These are phyloP conservation scores for Clonostachys solani DNA, from an alignment of 2,329 filamentous ascomycete species.

Conservation along the genomic window DNA sequence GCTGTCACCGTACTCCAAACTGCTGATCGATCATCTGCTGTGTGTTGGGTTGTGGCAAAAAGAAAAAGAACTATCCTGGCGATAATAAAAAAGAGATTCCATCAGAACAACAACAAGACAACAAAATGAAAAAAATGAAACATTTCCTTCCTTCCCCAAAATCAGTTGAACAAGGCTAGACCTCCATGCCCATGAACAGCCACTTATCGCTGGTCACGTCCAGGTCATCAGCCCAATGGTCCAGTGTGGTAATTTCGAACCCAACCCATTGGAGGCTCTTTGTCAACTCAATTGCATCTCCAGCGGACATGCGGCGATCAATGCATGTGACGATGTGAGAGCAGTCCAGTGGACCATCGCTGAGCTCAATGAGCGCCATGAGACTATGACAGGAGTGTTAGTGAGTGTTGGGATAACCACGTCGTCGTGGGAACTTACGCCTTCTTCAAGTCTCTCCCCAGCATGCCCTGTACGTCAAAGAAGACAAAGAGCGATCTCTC, in stretches of 20 bases:
- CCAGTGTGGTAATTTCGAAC: slow-evolving; percentile 77
- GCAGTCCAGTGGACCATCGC: slow-evolving; percentile 72
- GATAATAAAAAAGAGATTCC: too few species aligned
- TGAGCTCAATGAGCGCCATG: slow-evolving; percentile 87
- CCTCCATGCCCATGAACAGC: slow-evolving; percentile 86
- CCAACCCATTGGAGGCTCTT: slow-evolving; percentile 92
- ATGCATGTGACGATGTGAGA: slow-evolving; percentile 76
- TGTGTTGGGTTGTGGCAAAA: not conserved
- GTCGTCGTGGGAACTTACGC: slow-evolving; percentile 55
- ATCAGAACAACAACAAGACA: too few species aligned
- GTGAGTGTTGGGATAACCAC: not conserved
- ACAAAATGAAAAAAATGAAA: too few species aligned
- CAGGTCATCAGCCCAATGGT: slow-evolving; percentile 63
- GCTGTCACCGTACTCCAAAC: too few species aligned
- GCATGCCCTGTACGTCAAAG: slow-evolving; percentile 66
- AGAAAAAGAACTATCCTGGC: not conserved
- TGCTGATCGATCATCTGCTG: not conserved
- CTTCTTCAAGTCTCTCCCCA: slow-evolving; percentile 78
- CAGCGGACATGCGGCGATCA: slow-evolving; percentile 62
- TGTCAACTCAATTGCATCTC: slow-evolving; percentile 63
- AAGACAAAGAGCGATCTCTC: slow-evolving; percentile 82
- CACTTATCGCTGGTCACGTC: slow-evolving; percentile 72
- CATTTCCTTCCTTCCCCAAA: too few species aligned
- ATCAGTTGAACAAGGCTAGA: slow-evolving; percentile 38
- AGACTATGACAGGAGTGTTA: slow-evolving; percentile 50